These are phyloP conservation scores for Naegleria lovaniensis DNA, from an alignment of 208 protist species.

Conservation along the genomic window DNA sequence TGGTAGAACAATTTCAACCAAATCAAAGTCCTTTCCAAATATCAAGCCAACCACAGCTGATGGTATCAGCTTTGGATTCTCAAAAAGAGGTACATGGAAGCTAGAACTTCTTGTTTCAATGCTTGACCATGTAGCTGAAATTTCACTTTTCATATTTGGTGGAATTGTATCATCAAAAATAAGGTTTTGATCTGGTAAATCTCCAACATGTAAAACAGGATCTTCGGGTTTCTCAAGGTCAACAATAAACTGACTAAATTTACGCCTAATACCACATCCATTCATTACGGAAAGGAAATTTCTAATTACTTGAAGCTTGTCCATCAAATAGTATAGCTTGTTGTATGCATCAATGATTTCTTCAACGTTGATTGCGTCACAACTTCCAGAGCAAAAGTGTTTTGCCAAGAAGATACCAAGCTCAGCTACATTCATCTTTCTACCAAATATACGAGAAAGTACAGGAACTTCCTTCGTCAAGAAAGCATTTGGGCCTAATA, in stretches of 20 bases:
- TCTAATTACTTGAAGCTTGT: neutral
- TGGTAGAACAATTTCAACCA: neutral
- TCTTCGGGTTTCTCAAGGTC: neutral
- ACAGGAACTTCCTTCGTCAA: neutral
- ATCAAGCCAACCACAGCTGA: neutral
- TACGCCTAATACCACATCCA: neutral
- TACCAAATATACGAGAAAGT: neutral
- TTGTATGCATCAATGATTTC: neutral
- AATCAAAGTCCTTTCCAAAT: neutral
- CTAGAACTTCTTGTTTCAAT: neutral
- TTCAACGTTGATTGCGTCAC: neutral
- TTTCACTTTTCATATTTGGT: neutral
- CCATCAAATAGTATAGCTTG: neutral
- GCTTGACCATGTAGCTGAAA: neutral
- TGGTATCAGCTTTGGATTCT: neutral
- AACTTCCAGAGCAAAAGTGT: neutral
- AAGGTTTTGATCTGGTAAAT: neutral
- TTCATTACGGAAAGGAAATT: neutral
- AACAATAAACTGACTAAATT: neutral
- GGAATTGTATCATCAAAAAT: neutral
- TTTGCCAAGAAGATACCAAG: neutral
- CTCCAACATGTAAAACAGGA: neutral
- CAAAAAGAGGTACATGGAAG: neutral
- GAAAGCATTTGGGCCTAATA: neutral
- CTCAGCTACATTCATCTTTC: neutral